A percentile compares a stretch with the other conserved stretches of the same genome.
Conservation (phyloP, 495 filamentous ascomycete genomes). For the Penicillium cosmopolitanum region DNA sequence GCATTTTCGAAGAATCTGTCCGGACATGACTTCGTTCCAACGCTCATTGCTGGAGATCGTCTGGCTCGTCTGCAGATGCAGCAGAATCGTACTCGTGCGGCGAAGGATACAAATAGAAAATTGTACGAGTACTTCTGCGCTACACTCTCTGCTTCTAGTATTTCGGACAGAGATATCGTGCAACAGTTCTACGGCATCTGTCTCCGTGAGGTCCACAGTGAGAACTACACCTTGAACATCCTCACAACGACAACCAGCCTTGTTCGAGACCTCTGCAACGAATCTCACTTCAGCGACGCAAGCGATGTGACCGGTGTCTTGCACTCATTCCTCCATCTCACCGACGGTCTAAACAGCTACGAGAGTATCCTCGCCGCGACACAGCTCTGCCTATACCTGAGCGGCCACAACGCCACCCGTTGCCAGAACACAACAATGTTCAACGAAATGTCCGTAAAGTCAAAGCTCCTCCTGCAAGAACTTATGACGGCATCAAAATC, state of each 20-base stretch:
- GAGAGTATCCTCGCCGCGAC: slow-evolving; percentile 56
- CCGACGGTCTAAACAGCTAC: slow-evolving; percentile 52
- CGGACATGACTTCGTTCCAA: slow-evolving; percentile 50
- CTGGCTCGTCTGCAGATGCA: slow-evolving; percentile 55
- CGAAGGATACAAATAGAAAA: slow-evolving; percentile 51
- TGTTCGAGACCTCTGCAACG: slow-evolving; percentile 47
- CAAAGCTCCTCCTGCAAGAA: slow-evolving; percentile 54
- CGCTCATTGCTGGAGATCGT: slow-evolving; percentile 54
- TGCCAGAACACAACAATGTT: slow-evolving; percentile 44
- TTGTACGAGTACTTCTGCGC: slow-evolving; percentile 60
- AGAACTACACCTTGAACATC: slow-evolving; percentile 43
- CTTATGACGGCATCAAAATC: slow-evolving; percentile 53
- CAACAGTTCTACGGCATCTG: slow-evolving; percentile 54
- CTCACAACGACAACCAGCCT: slow-evolving; percentile 43
- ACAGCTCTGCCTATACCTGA: slow-evolving; percentile 58
- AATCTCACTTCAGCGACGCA: slow-evolving; percentile 51
- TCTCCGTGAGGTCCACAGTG: slow-evolving; percentile 49
- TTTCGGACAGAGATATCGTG: slow-evolving; percentile 42
- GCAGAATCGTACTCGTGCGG: slow-evolving; percentile 47
- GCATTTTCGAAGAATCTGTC: slow-evolving; percentile 52
- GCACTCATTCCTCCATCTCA: slow-evolving; percentile 60
- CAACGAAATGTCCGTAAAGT: slow-evolving; percentile 55
- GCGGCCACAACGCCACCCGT: slow-evolving; percentile 48
- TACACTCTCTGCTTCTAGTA: slow-evolving; percentile 49
- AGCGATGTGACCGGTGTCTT: slow-evolving; percentile 56